phyloP scores from a whole-genome alignment of 2,329 filamentous ascomycete species.

The Aspergillus sp. region DNA sequence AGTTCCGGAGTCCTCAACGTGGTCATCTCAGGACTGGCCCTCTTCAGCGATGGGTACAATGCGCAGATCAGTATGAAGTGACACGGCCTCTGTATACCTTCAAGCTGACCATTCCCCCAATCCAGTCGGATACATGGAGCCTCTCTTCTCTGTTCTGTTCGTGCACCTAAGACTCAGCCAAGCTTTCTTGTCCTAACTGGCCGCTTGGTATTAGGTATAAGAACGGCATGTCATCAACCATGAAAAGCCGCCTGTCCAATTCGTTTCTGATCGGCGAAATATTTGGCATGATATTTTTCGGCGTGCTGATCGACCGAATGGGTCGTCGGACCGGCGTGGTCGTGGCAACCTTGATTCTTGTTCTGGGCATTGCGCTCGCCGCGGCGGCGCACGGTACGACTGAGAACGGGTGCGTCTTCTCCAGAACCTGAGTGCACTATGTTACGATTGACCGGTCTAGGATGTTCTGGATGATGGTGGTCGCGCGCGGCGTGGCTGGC shows the following conservation, averaged over 20 bases:
- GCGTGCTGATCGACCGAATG: conserved; percentile 49
- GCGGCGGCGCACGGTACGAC: conserved; percentile 44
- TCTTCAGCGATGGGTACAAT: conserved; percentile 41
- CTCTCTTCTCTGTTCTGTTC: conserved; percentile 30
- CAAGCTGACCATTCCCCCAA: neutral
- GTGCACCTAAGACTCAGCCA: conserved; percentile 8
- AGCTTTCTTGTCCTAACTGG: conserved; percentile 6
- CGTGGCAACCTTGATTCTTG: conserved; percentile 46
- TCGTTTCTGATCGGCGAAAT: conserved; percentile 57
- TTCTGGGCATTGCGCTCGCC: conserved; percentile 47
- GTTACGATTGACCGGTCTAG: conserved; percentile 5
- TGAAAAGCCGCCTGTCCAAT: conserved; percentile 54
- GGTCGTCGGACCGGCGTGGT: conserved; percentile 51
- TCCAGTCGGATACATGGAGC: conserved; percentile 34
- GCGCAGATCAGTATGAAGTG: conserved; percentile 29
- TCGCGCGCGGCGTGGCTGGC: conserved; percentile 23
- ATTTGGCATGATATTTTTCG: conserved; percentile 56
- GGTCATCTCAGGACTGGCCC: conserved; percentile 34
- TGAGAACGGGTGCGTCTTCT: conserved; percentile 25
- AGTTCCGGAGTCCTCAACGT: conserved; percentile 31
- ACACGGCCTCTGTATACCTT: neutral
- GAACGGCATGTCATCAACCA: conserved; percentile 31
- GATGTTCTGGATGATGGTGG: conserved; percentile 53
- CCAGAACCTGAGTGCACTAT: neutral
- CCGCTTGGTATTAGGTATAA: conserved; percentile 22